Conservation (phyloP, 495 filamentous ascomycete species). For the Annulohypoxylon maeteangense region DNA sequence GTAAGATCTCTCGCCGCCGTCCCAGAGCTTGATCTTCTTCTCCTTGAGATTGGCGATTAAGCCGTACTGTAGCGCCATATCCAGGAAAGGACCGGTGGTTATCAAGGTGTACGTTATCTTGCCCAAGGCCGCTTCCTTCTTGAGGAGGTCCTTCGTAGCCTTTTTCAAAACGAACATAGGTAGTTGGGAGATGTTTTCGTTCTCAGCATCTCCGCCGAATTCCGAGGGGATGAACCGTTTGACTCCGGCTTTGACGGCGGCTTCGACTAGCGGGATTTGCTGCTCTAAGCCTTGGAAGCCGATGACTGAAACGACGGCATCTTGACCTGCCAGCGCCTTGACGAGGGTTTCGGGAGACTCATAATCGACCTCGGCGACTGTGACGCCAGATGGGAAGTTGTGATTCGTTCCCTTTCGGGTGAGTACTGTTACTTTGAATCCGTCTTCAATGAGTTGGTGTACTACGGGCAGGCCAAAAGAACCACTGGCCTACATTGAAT, state of each 20-base stretch:
- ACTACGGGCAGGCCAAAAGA: slow-evolving; percentile 64
- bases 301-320: slow-evolving; percentile 65
- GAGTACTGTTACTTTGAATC: slow-evolving; percentile 67
- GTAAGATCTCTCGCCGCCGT: slow-evolving; percentile 58
- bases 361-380: slow-evolving; percentile 60
- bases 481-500: slow-evolving; percentile 60
- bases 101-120: slow-evolving; percentile 58
- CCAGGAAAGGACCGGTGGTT: slow-evolving; percentile 55
- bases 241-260: slow-evolving; percentile 63
- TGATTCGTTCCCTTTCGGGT: slow-evolving; percentile 55
- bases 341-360: slow-evolving; percentile 60
- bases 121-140: slow-evolving; percentile 43
- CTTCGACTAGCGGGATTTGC: slow-evolving; percentile 65
- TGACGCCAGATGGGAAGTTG: slow-evolving; percentile 50
- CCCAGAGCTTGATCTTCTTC: slow-evolving; percentile 52
- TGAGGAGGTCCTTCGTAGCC: slow-evolving; percentile 49
- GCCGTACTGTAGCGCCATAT: slow-evolving; percentile 50
- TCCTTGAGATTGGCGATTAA: slow-evolving; percentile 55
- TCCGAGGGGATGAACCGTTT: slow-evolving; percentile 69
- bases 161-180: slow-evolving; percentile 56
- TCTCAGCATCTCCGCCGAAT: slow-evolving; percentile 57
- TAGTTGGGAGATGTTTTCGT: slow-evolving; percentile 41
- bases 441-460: slow-evolving; percentile 59
- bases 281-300: slow-evolving; percentile 40
- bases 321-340: slow-evolving; percentile 60